phyloP scores from a whole-genome alignment of 2,329 filamentous ascomycete species.

The Ceratocystiopsis sp. region DNA sequence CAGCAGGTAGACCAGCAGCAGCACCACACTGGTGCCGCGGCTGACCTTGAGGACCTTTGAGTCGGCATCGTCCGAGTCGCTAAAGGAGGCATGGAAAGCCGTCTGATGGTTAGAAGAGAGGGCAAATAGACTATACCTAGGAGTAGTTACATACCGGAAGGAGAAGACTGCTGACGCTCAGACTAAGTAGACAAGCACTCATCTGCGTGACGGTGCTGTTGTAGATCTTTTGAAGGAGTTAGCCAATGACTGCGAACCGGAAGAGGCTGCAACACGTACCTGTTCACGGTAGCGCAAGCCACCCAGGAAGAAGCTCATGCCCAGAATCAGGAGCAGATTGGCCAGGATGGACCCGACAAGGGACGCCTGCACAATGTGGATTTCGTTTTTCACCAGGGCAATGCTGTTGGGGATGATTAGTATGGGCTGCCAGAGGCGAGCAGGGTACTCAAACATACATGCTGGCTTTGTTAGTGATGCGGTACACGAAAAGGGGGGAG shows the following conservation, averaged over 20 bases:
- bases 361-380: slow-evolving; percentile 60
- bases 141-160: slow-evolving; percentile 11
- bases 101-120: slow-evolving; percentile 15
- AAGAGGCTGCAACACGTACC: slow-evolving; percentile 6
- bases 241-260: neutral
- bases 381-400: slow-evolving; percentile 32
- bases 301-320: slow-evolving; percentile 56
- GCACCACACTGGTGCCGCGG: slow-evolving; percentile 58
- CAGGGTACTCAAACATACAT: slow-evolving; percentile 2
- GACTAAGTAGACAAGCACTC: slow-evolving; percentile 51
- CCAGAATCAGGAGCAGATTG: slow-evolving; percentile 57
- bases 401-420: slow-evolving; percentile 3
- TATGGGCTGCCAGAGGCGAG: neutral
- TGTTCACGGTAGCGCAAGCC: slow-evolving; percentile 53
- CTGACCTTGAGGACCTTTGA: slow-evolving; percentile 52
- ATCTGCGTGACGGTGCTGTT: slow-evolving; percentile 58
- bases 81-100: slow-evolving; percentile 52
- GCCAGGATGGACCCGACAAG: slow-evolving; percentile 62
- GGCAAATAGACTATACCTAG: neutral
- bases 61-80: slow-evolving; percentile 36
- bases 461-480: slow-evolving; percentile 20
- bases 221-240: slow-evolving; percentile 32
- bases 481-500: neutral
- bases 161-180: slow-evolving; percentile 32
- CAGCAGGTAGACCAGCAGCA: slow-evolving; percentile 53